These are phyloP conservation scores for Naganishia friedmannii DNA, from an alignment of 768 basidiomycete genomes.

Conservation along the genomic window DNA sequence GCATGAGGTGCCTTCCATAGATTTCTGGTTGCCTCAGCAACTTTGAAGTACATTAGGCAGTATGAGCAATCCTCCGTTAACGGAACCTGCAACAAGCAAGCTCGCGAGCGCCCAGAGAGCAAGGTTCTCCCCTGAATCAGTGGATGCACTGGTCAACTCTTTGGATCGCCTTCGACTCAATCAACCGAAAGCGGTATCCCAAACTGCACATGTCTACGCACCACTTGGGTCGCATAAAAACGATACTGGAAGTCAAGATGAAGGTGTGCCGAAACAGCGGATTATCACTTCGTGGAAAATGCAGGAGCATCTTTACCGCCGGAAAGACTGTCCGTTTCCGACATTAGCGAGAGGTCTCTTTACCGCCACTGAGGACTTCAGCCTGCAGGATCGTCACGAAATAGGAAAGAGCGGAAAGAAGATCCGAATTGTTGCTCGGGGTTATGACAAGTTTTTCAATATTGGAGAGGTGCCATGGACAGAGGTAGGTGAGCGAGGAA, in stretches of 20 bases:
- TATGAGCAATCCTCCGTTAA: background rate
- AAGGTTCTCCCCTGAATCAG: constrained; percentile 30
- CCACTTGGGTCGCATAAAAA: constrained; percentile 18
- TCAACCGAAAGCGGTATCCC: constrained; percentile 44
- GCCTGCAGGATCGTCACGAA: constrained; percentile 18
- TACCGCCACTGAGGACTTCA: constrained; percentile 54
- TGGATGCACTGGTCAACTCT: constrained; percentile 27
- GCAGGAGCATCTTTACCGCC: constrained; percentile 93
- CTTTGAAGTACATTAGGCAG: no score
- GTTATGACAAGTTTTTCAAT: constrained; percentile 99
- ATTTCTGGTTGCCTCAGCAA: background rate
- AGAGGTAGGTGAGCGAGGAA: constrained; percentile 60
- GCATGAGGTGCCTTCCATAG: no score
- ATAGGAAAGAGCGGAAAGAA: constrained; percentile 26
- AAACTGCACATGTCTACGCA: constrained; percentile 41
- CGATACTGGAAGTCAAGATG: constrained; percentile 9
- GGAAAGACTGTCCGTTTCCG: constrained; percentile 84
- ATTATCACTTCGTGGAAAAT: constrained; percentile 86
- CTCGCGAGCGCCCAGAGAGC: constrained; percentile 15
- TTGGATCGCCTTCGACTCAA: constrained; percentile 21
- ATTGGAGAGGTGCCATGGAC: constrained; percentile 96
- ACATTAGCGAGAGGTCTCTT: constrained; percentile 92
- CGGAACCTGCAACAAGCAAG: background rate
- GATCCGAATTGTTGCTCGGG: constrained; percentile 70
- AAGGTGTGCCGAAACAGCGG: constrained; percentile 31